Conservation (phyloP, 2,329 filamentous ascomycete genomes). For the Pseudogymnoascus sp. region DNA sequence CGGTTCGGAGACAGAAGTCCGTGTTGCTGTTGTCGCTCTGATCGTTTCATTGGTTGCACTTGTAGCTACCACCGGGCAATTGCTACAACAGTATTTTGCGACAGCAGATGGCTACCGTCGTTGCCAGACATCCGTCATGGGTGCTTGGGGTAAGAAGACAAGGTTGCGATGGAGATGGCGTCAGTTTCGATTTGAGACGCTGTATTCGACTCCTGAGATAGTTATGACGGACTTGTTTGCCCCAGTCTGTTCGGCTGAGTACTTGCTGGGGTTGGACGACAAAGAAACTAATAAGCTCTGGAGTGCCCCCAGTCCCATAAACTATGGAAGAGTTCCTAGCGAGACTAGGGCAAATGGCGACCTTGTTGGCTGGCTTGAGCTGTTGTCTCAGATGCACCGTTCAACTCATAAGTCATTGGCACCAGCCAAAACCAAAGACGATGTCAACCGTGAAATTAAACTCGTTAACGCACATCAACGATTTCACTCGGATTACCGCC, state of each 20-base stretch:
- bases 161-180: slow-evolving; percentile 25
- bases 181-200: slow-evolving; percentile 32
- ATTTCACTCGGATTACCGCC: neutral
- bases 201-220: slow-evolving; percentile 31
- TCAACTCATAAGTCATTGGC: neutral
- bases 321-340: neutral
- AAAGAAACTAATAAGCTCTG: neutral
- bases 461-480: neutral
- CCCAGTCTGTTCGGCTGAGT: slow-evolving; percentile 12
- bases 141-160: slow-evolving; percentile 26
- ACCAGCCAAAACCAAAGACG: neutral
- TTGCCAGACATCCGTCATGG: slow-evolving; percentile 31
- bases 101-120: slow-evolving; percentile 32
- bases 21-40: slow-evolving; percentile 25
- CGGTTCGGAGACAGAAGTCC: neutral
- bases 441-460: neutral
- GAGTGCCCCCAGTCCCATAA: neutral
- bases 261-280: slow-evolving; percentile 11
- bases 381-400: neutral
- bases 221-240: slow-evolving; percentile 17
- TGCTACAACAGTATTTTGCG: slow-evolving; percentile 32
- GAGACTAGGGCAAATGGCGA: neutral
- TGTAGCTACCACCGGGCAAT: slow-evolving; percentile 24
- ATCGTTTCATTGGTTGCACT: slow-evolving; percentile 30
- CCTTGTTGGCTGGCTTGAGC: neutral